Base-by-base conservation (phyloP, 768 basidiomycete species). In the Roridomyces roridus region DNA sequence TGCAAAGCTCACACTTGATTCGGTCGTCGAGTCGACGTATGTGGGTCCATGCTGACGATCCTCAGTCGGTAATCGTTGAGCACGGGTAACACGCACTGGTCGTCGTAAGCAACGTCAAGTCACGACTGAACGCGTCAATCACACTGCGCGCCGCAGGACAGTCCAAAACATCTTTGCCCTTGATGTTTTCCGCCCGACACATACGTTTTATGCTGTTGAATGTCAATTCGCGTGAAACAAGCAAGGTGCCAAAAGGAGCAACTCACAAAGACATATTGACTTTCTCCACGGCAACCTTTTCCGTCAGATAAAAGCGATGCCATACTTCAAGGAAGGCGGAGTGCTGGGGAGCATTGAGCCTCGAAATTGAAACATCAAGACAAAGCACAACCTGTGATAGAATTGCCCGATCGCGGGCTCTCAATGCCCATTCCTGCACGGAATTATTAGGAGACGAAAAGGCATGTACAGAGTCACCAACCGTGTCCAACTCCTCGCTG, bases 11-110 rank as follows among this genome's bases (percentile, higher is more conserved):
- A 4, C 25, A 21, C 11, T 51, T 21, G 8, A 51, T 28, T 21
- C 28, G 15, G 1, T 4, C 20, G n/a, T n/a, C n/a, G n/a, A n/a
- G n/a, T n/a, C n/a, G n/a, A 3, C 57, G 49, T 10, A 46, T 24
- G 9, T 52, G 20, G 21, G 41, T 46, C 57, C 57, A 58, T 1
- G 52, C 57, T 58, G 6, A 12, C 5, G 7, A 31, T 47, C 46
- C 28, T 9, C 9, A 9, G 21, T 25, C 17, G 21, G 28, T 20
- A 23, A n/a, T 14, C 24, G 5, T 17, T 14, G 6, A 26, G 29
- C 20, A 29, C 46, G n/a, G 46, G 31, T 31, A 12, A 47, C 29
- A 18, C 34, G 10, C 8, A 52, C 57, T 45, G n/a, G 57, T 52
- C 23, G 37, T 26, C 10, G 57, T 58, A 31, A 58, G 21, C 3